These are phyloP conservation scores for Colletotrichum orchidophilum DNA, from an alignment of 2,329 filamentous ascomycete genomes.

Conservation along the genomic window DNA sequence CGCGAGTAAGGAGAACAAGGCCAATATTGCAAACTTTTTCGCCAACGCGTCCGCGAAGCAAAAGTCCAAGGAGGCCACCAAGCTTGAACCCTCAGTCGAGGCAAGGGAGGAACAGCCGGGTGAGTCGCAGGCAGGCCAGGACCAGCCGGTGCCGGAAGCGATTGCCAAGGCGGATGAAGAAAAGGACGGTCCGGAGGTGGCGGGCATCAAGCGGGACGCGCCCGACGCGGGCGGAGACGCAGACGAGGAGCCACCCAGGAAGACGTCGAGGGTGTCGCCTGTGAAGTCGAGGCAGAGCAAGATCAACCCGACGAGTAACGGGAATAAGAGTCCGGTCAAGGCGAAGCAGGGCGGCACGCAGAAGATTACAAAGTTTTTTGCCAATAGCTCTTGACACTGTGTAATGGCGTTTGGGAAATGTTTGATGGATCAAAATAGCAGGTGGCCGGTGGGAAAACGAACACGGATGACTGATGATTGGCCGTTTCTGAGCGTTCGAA, in stretches of 20 bases:
- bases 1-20: constrained; percentile 87
- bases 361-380: constrained; percentile 60
- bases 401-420: not conserved
- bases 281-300: constrained; percentile 38
- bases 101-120: constrained; percentile 36
- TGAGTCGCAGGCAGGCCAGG: constrained; percentile 15
- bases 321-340: constrained; percentile 45
- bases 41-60: constrained; percentile 61
- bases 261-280: constrained; percentile 35
- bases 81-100: constrained; percentile 19
- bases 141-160: constrained; percentile 37
- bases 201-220: constrained; percentile 41
- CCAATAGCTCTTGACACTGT: constrained; percentile 49
- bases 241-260: constrained; percentile 39
- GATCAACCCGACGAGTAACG: constrained; percentile 55
- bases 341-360: constrained; percentile 45
- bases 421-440: not conserved
- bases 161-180: constrained; percentile 16
- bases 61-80: constrained; percentile 15
- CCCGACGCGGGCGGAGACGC: constrained; percentile 22
- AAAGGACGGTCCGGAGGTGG: not conserved
- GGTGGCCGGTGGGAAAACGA: not conserved
- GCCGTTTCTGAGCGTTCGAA: not conserved
- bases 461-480: not conserved
- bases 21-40: constrained; percentile 92